Evolutionary conservation across 164 flowering plant species (phyloP).

Genomic region (Vitis riparia): DNA sequence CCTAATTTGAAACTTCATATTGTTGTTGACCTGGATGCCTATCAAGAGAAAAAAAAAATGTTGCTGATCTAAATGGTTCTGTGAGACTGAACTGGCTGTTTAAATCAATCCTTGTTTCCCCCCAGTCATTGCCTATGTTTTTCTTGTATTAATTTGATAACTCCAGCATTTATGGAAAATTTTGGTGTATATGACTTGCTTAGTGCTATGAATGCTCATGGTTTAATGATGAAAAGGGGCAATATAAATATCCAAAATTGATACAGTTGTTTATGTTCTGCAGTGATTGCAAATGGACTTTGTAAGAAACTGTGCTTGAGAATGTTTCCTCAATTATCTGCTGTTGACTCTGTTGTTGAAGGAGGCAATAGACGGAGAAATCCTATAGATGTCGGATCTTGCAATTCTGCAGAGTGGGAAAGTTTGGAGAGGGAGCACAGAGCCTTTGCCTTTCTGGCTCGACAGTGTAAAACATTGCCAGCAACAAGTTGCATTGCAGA

Average conservation of each 20-base stretch:
- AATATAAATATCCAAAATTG: background rate
- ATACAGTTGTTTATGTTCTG: constrained; percentile 16
- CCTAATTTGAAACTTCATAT: too few species aligned
- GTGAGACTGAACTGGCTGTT: too few species aligned
- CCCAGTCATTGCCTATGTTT: too few species aligned
- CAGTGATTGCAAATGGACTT: constrained; percentile 71
- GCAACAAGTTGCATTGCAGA: constrained; percentile 35
- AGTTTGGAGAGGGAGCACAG: constrained; percentile 46
- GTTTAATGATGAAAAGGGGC: too few species aligned
- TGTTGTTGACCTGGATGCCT: too few species aligned
- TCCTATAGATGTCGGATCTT: constrained; percentile 26
- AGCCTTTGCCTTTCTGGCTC: constrained; percentile 58
- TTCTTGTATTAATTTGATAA: too few species aligned
- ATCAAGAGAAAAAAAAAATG: too few species aligned
- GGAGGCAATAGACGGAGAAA: constrained; percentile 9
- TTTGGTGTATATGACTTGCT: too few species aligned
- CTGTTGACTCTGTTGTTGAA: constrained; percentile 35
- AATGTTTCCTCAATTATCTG: constrained; percentile 56
- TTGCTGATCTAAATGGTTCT: too few species aligned
- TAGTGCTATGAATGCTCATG: too few species aligned
- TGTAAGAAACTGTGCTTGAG: constrained; percentile 61
- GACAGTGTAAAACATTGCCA: constrained; percentile 25
- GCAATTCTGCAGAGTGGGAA: constrained; percentile 38
- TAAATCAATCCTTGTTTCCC: too few species aligned
- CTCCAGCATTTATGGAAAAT: too few species aligned